Conservation (phyloP, 2,329 filamentous ascomycete species). For the Cytospora piceicola region DNA sequence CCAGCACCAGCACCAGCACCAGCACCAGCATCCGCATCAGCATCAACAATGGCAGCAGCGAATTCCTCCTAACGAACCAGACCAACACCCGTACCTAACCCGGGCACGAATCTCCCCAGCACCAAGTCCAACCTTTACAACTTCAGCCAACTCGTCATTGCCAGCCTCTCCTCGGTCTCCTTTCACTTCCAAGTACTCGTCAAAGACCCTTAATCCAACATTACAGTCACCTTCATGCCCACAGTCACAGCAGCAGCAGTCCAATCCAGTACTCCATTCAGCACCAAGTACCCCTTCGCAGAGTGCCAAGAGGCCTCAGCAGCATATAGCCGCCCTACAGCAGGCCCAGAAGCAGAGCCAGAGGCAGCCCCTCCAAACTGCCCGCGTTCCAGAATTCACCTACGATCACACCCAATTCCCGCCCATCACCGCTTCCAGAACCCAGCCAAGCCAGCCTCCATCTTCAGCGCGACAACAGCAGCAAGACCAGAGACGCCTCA, state of each 20-base stretch:
- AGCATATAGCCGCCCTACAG: constrained; percentile 41
- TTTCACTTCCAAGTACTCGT: constrained; percentile 51
- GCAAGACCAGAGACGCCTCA: constrained; percentile 34
- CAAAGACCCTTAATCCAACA: constrained; percentile 37
- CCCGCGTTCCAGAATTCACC: constrained; percentile 9
- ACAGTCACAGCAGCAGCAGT: constrained; percentile 21
- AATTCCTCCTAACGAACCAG: constrained; percentile 36
- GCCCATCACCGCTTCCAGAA: constrained; percentile 37
- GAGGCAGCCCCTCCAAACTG: constrained; percentile 1
- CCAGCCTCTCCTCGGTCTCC: constrained; percentile 51
- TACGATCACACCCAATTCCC: constrained; percentile 37
- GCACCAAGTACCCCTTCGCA: constrained; percentile 14
- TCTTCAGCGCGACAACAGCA: constrained; percentile 35
- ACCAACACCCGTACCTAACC: constrained; percentile 15
- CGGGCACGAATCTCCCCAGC: constrained; percentile 35
- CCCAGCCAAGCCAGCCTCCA: constrained; percentile 25
- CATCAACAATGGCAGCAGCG: constrained; percentile 9
- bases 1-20: constrained; percentile 7
- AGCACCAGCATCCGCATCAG: constrained; percentile 1
- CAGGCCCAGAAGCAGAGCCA: neutral
- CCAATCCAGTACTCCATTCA: constrained; percentile 3
- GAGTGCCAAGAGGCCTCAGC: constrained; percentile 34
- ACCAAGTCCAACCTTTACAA: constrained; percentile 5
- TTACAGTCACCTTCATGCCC: constrained; percentile 12
- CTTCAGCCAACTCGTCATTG: constrained; percentile 45